A percentile compares a stretch with the other conserved stretches of the same genome.
These are phyloP conservation scores for Lactifluus pinguis DNA, from an alignment of 768 basidiomycete species.

Conservation along the genomic window DNA sequence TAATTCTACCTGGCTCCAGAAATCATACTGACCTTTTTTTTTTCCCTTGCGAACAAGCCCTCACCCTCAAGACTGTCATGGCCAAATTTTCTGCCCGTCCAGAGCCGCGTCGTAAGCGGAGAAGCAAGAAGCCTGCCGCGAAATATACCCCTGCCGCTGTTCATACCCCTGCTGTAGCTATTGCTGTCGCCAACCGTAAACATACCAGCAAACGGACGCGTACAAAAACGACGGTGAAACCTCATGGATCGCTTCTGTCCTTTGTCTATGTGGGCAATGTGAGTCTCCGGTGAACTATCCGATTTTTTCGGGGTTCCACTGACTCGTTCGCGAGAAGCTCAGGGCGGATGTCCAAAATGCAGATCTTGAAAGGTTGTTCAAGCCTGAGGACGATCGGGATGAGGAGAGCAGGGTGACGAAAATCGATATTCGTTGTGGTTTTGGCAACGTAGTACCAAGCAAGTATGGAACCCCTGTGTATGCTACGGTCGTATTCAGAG, in stretches of 20 bases:
- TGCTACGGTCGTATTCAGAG: conserved; percentile 4
- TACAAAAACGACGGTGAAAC: neutral
- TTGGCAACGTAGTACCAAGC: conserved; percentile 1
- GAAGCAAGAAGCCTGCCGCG: neutral
- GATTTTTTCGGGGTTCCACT: neutral
- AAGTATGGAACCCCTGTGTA: neutral
- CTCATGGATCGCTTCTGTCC: conserved; percentile 15
- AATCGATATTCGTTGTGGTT: conserved; percentile 33
- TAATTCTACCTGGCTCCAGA: neutral
- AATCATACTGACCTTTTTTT: neutral
- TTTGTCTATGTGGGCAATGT: conserved; percentile 59
- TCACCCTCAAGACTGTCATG: neutral
- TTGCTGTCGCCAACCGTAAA: neutral
- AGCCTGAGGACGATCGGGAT: conserved; percentile 28
- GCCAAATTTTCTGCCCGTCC: neutral
- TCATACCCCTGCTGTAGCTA: too few relatives aligned
- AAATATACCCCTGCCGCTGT: neutral
- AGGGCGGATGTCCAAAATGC: conserved; percentile 27
- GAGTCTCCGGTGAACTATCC: conserved; percentile 28
- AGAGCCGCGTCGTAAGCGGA: neutral
- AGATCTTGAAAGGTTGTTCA: conserved; percentile 30
- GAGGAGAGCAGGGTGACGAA: conserved; percentile 26
- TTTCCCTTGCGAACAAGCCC: neutral
- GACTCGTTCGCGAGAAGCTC: conserved; percentile 12
- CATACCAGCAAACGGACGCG: neutral